phyloP scores from a whole-genome alignment of 2,329 filamentous ascomycete genomes.

The Plectosphaerella sp. region DNA sequence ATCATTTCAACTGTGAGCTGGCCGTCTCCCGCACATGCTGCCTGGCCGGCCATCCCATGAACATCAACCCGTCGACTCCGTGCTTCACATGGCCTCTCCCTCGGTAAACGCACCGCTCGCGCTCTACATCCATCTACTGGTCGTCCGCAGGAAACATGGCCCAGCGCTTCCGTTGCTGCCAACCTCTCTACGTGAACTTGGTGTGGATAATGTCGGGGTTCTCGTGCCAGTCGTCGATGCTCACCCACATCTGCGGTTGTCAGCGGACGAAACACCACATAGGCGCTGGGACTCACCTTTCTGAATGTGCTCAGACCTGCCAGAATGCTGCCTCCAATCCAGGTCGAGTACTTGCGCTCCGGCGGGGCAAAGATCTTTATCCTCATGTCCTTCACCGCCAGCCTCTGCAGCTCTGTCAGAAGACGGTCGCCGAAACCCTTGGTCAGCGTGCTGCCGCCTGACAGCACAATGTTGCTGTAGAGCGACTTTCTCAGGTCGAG shows the following conservation, averaged over 20 bases:
- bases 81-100: slow-evolving; percentile 77
- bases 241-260: slow-evolving; percentile 87
- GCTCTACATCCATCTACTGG: slow-evolving; percentile 58
- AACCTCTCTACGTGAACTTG: slow-evolving; percentile 69
- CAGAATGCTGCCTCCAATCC: slow-evolving; percentile 97
- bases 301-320: slow-evolving; percentile 96
- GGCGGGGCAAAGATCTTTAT: slow-evolving; percentile 99
- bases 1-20: slow-evolving; percentile 26
- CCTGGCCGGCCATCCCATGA: slow-evolving; percentile 4
- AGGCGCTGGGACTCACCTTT: slow-evolving; percentile 63
- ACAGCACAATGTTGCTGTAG: slow-evolving; percentile 95
- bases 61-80: slow-evolving; percentile 6
- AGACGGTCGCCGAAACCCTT: slow-evolving; percentile 95
- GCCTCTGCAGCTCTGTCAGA: slow-evolving; percentile 83
- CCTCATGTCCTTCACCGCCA: slow-evolving; percentile 98
- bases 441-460: slow-evolving; percentile 90
- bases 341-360: slow-evolving; percentile 97
- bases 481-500: slow-evolving; percentile 91
- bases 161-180: no score
- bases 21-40: slow-evolving; percentile 10
- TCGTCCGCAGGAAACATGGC: no score
- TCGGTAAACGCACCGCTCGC: slow-evolving; percentile 99
- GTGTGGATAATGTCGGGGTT: slow-evolving; percentile 98
- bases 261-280: background rate
- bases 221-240: slow-evolving; percentile 99